Percentiles rank a stretch among this genome's conserved stretches.
These are phyloP conservation scores for Moelleriella libera DNA, from an alignment of 2,329 filamentous ascomycete species.

Conservation along the genomic window DNA sequence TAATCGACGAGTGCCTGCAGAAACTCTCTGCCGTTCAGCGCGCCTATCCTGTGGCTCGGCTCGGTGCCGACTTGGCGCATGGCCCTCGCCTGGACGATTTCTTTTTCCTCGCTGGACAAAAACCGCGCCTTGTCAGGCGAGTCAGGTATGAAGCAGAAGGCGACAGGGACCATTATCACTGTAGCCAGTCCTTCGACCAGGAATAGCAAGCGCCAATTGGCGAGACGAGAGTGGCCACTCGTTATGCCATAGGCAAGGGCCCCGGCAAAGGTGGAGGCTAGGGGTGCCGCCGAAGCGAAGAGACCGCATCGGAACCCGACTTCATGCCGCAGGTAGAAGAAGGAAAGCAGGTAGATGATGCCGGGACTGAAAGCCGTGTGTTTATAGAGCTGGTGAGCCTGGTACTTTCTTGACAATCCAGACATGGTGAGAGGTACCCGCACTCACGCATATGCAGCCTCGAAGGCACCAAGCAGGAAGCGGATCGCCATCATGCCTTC, in stretches of 20 bases:
- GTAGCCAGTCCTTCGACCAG: slow-evolving; percentile 17
- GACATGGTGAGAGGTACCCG: background rate
- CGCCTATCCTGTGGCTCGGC: slow-evolving; percentile 4
- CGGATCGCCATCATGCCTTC: slow-evolving; percentile 9
- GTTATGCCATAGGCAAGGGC: slow-evolving; percentile 19
- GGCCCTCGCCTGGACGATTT: slow-evolving; percentile 8
- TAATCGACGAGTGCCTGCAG: slow-evolving; percentile 19
- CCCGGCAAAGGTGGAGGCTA: slow-evolving; percentile 18
- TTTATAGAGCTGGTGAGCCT: background rate
- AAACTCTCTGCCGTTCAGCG: slow-evolving; percentile 15
- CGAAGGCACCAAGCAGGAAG: slow-evolving; percentile 14
- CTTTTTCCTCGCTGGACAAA: slow-evolving; percentile 13
- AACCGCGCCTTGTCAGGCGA: slow-evolving; percentile 14
- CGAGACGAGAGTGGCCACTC: slow-evolving; percentile 11
- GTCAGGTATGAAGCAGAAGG: slow-evolving; percentile 16
- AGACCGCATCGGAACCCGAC: slow-evolving; percentile 14
- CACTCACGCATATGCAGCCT: slow-evolving; percentile 10
- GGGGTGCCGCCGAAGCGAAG: slow-evolving; percentile 13
- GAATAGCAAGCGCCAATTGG: slow-evolving; percentile 16
- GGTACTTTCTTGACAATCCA: background rate
- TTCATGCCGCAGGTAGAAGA: slow-evolving; percentile 19
- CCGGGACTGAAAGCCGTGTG: slow-evolving; percentile 8
- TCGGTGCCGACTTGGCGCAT: slow-evolving; percentile 9
- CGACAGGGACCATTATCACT: slow-evolving; percentile 12
- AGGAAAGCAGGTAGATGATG: slow-evolving; percentile 15